phyloP scores from a whole-genome alignment of 352 stramenopile genomes.

The Hyaloperonospora brassicae region DNA sequence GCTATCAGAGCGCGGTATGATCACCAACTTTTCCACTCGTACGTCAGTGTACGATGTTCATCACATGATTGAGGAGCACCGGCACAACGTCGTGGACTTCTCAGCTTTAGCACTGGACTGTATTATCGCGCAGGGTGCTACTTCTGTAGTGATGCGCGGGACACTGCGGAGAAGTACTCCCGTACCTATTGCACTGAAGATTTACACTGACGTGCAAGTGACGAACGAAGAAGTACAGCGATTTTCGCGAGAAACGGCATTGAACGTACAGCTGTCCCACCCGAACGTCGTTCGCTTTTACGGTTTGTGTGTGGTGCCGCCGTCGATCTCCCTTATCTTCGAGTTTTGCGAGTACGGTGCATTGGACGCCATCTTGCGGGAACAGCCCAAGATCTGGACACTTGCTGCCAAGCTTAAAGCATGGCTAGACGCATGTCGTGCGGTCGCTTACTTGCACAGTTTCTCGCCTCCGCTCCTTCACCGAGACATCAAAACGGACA shows the following conservation, averaged over 20 bases:
- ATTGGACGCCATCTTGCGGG: slow-evolving; percentile 47
- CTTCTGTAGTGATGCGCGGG: slow-evolving; percentile 78
- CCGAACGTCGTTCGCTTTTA: slow-evolving; percentile 81
- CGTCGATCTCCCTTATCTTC: slow-evolving; percentile 80
- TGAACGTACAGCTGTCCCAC: slow-evolving; percentile 77
- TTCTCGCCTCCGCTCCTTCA: slow-evolving; percentile 74
- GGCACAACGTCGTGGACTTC: slow-evolving; percentile 78
- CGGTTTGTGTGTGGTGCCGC: slow-evolving; percentile 72
- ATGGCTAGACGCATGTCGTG: slow-evolving; percentile 74
- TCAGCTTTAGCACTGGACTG: slow-evolving; percentile 61
- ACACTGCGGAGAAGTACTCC: slow-evolving; percentile 36
- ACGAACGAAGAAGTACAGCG: slow-evolving; percentile 74
- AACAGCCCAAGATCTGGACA: slow-evolving; percentile 47
- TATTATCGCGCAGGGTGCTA: slow-evolving; percentile 73
- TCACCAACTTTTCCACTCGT: slow-evolving; percentile 82
- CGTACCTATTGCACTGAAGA: slow-evolving; percentile 70
- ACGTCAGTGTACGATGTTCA: slow-evolving; percentile 86
- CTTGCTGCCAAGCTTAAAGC: slow-evolving; percentile 71
- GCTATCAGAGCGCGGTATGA: slow-evolving; percentile 74
- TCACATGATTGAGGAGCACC: slow-evolving; percentile 81
- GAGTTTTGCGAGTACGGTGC: slow-evolving; percentile 82
- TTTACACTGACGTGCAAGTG: slow-evolving; percentile 79
- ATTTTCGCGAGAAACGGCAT: slow-evolving; percentile 73
- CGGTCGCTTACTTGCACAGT: slow-evolving; percentile 78
- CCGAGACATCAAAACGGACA: slow-evolving; percentile 84